These are phyloP conservation scores for Epicoccum sorghinum DNA, from an alignment of 2,329 filamentous ascomycete genomes.

Conservation along the genomic window DNA sequence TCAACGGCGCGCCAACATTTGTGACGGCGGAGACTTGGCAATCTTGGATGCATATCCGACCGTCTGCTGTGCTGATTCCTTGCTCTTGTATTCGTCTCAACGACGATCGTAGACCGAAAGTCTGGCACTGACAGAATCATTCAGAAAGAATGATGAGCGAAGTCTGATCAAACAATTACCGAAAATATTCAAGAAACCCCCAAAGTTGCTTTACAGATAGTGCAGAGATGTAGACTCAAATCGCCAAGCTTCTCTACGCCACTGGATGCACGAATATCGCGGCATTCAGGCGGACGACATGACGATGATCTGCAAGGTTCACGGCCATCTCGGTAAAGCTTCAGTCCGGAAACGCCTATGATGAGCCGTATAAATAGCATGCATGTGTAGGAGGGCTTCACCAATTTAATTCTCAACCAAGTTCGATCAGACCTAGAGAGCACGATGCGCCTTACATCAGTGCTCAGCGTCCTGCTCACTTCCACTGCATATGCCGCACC, in stretches of 20 bases:
- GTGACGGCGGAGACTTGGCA: constrained; percentile 3
- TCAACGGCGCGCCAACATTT: constrained; percentile 1
- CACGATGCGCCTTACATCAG: not conserved
- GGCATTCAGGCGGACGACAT: not conserved
- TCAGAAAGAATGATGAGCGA: too few species aligned
- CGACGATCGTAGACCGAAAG: not conserved
- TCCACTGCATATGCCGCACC: constrained; percentile 5
- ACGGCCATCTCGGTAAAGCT: not conserved
- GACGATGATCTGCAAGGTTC: not conserved
- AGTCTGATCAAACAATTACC: too few species aligned
- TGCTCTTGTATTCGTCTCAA: not conserved
- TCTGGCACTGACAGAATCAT: not conserved
- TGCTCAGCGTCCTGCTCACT: not conserved
- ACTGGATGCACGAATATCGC: constrained; percentile 1
- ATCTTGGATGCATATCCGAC: not conserved
- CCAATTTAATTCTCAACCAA: not conserved
- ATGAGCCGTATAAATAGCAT: not conserved
- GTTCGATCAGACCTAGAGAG: not conserved
- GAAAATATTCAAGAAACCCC: not conserved
- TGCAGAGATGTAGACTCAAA: not conserved
- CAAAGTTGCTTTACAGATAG: not conserved
- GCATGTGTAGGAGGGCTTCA: too few species aligned
- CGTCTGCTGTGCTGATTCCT: not conserved
- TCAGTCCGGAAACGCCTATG: not conserved
- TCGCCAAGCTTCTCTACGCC: constrained; percentile 9